Conservation (phyloP, 352 stramenopile genomes). For the Globisporangium camurandrum region DNA sequence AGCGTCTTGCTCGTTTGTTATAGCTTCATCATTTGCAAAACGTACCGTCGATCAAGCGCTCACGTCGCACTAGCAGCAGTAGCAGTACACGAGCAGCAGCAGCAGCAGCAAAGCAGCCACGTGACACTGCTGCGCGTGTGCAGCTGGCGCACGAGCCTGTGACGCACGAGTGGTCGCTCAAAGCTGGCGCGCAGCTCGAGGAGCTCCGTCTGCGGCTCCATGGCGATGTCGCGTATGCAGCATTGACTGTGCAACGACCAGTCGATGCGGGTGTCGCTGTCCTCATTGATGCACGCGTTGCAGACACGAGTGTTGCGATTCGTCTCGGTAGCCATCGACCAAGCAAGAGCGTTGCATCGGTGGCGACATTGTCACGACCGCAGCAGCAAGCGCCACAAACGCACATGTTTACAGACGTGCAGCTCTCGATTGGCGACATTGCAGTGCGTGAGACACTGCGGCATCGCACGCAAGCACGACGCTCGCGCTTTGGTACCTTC, state of each 20-base stretch:
- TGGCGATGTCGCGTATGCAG: conserved; percentile 10
- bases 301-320: conserved; percentile 21
- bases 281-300: conserved; percentile 2
- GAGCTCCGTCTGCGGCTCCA: conserved; percentile 11
- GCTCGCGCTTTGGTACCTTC: conserved; percentile 31
- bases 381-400: conserved; percentile 1
- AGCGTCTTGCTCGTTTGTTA: not conserved
- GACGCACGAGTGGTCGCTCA: conserved; percentile 12
- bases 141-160: too few species aligned
- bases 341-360: conserved; percentile 9
- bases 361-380: not conserved
- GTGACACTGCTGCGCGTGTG: too few species aligned
- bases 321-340: conserved; percentile 36
- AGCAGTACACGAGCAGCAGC: not conserved
- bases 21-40: conserved; percentile 40
- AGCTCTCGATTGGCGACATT: conserved; percentile 27
- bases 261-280: not conserved
- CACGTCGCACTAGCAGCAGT: not conserved
- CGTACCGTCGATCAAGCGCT: conserved; percentile 12
- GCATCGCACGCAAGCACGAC: conserved; percentile 1
- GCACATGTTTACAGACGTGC: conserved; percentile 27
- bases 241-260: too few species aligned
- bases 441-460: conserved; percentile 25
- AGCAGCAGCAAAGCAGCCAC: not conserved
- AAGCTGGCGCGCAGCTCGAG: conserved; percentile 24